Base-by-base conservation (phyloP, 768 basidiomycete genomes). In the Psilocybe cyanescens region DNA sequence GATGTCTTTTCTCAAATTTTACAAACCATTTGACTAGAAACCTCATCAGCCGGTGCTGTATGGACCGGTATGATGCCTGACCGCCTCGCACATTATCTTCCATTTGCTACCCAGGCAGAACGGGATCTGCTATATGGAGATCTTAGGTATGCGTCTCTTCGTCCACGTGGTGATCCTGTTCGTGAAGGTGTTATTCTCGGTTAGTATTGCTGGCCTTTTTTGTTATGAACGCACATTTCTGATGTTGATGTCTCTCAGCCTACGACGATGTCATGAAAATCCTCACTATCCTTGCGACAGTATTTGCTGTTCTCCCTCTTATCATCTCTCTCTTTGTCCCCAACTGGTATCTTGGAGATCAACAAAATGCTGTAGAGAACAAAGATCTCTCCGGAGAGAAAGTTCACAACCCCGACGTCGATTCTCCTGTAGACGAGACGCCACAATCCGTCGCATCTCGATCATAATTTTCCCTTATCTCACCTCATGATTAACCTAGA, bases 351-450 rank as follows among this genome's bases (percentile, higher is more conserved):
- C 85, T 94, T 54, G 86, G 86, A 14, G 85, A 90, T 66, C 76
- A 75, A 45, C 91, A 92, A 73, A 92, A 91, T 70, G 88, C 89
- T 0, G 81, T 89, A 14, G 89, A 91, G n/a, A 67, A 75, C 39
- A 65, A 67, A 3, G 68, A 74, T 60, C 68, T 78, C 19, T 60
- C 70, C 1, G 77, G 76, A 11, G 71, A 74, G 51, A 54, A 56
- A 33, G 63, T 65, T 4, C 46, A 41, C 12, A 59, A 59, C 8
- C 60, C 57, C 4, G 61, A 60, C 35, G 14, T 50, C 31, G 55
- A 12, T 45, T 17, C 14, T 39, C 33, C 39, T 51, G 6, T 19
- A 19, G 48, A 16, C 45, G 12, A 4, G 11, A 33, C 1, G 30
- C 35, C 8, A 16, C 30, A 19, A 46, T 33, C 8, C 9, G 9